Conservation (phyloP, 805 yeast genomes). For the Nakazawaea ishiwadae region DNA sequence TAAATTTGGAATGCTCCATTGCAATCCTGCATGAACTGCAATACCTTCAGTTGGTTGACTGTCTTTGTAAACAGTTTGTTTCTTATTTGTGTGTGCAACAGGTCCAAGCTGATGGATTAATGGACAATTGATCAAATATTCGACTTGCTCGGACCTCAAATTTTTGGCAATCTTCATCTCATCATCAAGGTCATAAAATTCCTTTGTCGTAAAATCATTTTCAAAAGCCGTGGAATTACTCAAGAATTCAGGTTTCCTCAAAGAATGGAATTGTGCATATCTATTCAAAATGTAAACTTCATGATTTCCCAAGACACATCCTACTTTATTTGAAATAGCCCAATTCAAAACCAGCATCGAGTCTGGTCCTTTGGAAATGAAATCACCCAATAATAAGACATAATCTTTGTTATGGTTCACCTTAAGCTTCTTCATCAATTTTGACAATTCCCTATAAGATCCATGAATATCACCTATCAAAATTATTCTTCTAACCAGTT, state of each 20-base stretch:
- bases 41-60: conserved; percentile 32
- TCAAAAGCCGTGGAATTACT: conserved; percentile 13
- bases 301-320: conserved; percentile 86
- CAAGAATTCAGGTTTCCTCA: conserved; percentile 21
- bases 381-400: conserved; percentile 77
- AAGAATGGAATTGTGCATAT: conserved; percentile 57
- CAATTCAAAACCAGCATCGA: conserved; percentile 65
- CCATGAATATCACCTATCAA: conserved; percentile 91
- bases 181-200: conserved; percentile 29
- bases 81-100: conserved; percentile 40
- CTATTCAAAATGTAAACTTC: conserved; percentile 67
- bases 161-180: conserved; percentile 45
- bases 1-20: conserved; percentile 53
- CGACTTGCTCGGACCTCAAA: conserved; percentile 55
- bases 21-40: conserved; percentile 81
- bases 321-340: conserved; percentile 53
- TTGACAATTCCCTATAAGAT: conserved; percentile 47
- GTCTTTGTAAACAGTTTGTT: conserved; percentile 13
- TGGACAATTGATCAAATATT: conserved; percentile 53
- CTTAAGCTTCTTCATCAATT: conserved; percentile 43
- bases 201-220: conserved; percentile 13
- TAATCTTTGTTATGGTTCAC: conserved; percentile 23
- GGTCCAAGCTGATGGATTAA: conserved; percentile 58
- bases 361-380: conserved; percentile 78
- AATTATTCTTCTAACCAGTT: conserved; percentile 41